A percentile compares a stretch with the other conserved stretches of the same genome.
These are phyloP conservation scores for Pseudopithomyces maydicus DNA, from an alignment of 2,329 filamentous ascomycete genomes.

Conservation along the genomic window DNA sequence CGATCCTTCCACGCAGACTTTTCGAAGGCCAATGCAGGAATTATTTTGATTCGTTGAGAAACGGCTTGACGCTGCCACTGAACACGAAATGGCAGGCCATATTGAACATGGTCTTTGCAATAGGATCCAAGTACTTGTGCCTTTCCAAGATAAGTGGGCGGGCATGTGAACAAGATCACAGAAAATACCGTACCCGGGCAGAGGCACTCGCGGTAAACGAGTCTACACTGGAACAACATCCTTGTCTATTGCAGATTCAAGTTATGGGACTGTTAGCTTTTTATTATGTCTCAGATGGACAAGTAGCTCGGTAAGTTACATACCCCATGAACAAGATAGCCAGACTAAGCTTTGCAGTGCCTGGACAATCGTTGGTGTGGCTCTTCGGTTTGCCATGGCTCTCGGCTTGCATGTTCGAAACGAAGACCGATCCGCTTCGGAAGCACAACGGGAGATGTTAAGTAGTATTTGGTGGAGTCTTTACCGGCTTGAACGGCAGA, in stretches of 20 bases:
- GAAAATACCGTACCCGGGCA: slow-evolving; percentile 47
- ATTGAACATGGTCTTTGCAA: slow-evolving; percentile 50
- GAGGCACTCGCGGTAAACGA: slow-evolving; percentile 38
- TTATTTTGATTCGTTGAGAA: slow-evolving; percentile 32
- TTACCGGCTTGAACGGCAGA: slow-evolving; percentile 45
- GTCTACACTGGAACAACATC: slow-evolving; percentile 34
- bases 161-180: slow-evolving; percentile 38
- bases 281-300: slow-evolving; percentile 47
- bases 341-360: slow-evolving; percentile 33
- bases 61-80: slow-evolving; percentile 21
- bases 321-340: background rate
- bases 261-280: slow-evolving; percentile 46
- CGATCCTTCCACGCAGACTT: slow-evolving; percentile 39
- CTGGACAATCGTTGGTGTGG: slow-evolving; percentile 44
- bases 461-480: slow-evolving; percentile 50
- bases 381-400: slow-evolving; percentile 42
- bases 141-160: slow-evolving; percentile 32
- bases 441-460: slow-evolving; percentile 40
- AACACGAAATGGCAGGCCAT: slow-evolving; percentile 45
- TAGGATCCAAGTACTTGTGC: slow-evolving; percentile 46
- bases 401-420: slow-evolving; percentile 49
- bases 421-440: slow-evolving; percentile 33
- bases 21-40: slow-evolving; percentile 42
- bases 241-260: slow-evolving; percentile 47
- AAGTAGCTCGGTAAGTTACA: slow-evolving; percentile 46